Evolutionary conservation across 345 rosid genomes (phyloP).

Genomic region (Boechera divaricarpa): DNA sequence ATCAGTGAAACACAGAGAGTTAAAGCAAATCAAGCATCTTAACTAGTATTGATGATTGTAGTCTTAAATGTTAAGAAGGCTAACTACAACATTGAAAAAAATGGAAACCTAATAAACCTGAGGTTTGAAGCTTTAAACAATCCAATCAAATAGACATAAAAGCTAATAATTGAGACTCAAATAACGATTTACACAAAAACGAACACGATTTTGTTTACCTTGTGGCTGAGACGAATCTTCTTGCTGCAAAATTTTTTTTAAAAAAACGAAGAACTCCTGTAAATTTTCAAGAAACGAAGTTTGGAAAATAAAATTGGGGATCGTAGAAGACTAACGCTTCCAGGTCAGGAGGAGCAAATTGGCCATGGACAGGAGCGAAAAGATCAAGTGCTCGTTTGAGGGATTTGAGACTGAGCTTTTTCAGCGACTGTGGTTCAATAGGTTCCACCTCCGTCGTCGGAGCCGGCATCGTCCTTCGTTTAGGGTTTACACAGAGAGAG

Average conservation of each 20-base stretch:
- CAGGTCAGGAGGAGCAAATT: constrained; percentile 72
- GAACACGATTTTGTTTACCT: constrained; percentile 55
- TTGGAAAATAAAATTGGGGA: constrained; percentile 15
- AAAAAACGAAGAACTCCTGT: neutral
- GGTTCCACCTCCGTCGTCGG: constrained; percentile 76
- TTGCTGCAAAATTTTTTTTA: constrained; percentile 55
- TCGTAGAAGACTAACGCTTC: constrained; percentile 62
- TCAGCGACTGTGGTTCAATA: constrained; percentile 86
- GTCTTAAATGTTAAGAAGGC: neutral
- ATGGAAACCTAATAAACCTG: neutral
- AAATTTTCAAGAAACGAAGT: neutral
- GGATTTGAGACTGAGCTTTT: constrained; percentile 89
- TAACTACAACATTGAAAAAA: neutral
- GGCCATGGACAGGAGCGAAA: constrained; percentile 80
- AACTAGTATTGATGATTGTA: too few relatives aligned
- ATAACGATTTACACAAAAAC: neutral
- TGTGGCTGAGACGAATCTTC: constrained; percentile 79
- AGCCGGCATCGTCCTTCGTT: constrained; percentile 51
- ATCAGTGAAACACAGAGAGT: too few relatives aligned
- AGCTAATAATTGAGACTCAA: neutral
- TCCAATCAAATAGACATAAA: neutral
- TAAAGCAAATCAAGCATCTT: too few relatives aligned
- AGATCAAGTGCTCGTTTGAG: constrained; percentile 87
- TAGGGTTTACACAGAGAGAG: constrained; percentile 39
- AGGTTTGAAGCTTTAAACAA: constrained; percentile 5